These are phyloP conservation scores for Magnolia changhungtana DNA, from an alignment of 164 flowering plant genomes.

Conservation along the genomic window DNA sequence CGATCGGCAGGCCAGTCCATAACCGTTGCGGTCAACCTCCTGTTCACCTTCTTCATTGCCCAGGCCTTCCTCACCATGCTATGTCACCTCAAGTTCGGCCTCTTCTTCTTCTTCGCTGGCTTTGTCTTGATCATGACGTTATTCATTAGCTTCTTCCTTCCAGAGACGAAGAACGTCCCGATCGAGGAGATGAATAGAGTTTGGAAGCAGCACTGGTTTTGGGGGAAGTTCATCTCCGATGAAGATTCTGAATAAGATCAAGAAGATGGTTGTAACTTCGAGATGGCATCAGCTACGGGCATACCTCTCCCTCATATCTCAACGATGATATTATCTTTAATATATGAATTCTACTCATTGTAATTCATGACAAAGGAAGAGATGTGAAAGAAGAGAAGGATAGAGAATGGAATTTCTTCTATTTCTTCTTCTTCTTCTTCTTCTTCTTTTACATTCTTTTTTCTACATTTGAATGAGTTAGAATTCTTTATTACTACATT, in stretches of 20 bases:
- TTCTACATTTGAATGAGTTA: no score
- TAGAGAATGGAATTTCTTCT: background rate
- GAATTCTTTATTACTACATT: no score
- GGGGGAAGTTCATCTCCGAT: slow-evolving; percentile 17
- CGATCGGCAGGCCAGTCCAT: slow-evolving; percentile 23
- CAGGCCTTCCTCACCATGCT: slow-evolving; percentile 20
- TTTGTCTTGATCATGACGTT: slow-evolving; percentile 19
- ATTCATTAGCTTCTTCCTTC: slow-evolving; percentile 24
- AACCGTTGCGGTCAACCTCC: slow-evolving; percentile 19
- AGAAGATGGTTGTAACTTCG: background rate
- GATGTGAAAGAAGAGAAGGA: background rate
- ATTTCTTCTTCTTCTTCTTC: no score
- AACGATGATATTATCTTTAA: no score
- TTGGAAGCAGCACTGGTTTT: slow-evolving; percentile 27
- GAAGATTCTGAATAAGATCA: background rate
- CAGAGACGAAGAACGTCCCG: slow-evolving; percentile 23
- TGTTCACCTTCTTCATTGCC: slow-evolving; percentile 19
- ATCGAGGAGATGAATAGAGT: slow-evolving; percentile 24
- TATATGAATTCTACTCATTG: no score
- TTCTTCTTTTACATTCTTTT: no score
- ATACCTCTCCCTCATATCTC: background rate
- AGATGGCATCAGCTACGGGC: background rate
- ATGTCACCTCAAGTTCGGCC: slow-evolving; percentile 25
- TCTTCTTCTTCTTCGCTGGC: slow-evolving; percentile 24
- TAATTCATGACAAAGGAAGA: background rate